phyloP scores from a whole-genome alignment of 129 eudicot genomes.

The Arctium lappa region DNA sequence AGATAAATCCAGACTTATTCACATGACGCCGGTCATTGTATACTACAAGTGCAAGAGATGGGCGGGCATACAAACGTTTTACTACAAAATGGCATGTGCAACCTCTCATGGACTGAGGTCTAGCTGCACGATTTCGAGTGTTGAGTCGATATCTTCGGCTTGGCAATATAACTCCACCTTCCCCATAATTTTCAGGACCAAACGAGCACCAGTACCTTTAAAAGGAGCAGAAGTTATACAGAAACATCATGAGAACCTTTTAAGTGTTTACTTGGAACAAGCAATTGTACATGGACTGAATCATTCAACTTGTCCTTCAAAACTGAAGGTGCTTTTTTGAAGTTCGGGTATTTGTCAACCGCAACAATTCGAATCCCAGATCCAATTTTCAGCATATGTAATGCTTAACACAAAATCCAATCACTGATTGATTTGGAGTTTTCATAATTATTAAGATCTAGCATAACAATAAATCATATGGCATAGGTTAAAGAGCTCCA shows the following conservation, averaged over 20 bases:
- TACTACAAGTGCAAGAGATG: slow-evolving; percentile 66
- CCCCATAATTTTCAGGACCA: slow-evolving; percentile 97
- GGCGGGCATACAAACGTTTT: slow-evolving; percentile 82
- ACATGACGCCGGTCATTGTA: slow-evolving; percentile 85
- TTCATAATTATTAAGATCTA: not conserved
- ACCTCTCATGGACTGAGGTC: slow-evolving; percentile 99
- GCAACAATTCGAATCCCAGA: not conserved
- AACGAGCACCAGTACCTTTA: slow-evolving; percentile 98
- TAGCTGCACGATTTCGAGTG: slow-evolving; percentile 97
- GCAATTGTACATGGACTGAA: not conserved
- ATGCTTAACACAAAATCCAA: not conserved
- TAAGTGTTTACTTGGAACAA: not conserved
- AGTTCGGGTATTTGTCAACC: not conserved
- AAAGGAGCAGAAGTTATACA: not conserved
- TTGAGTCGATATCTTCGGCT: slow-evolving; percentile 88
- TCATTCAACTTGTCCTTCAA: not conserved
- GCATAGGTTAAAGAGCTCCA: not conserved
- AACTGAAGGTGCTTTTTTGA: not conserved
- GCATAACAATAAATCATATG: not conserved
- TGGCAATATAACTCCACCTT: slow-evolving; percentile 87
- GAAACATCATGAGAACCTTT: not conserved
- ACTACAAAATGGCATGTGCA: slow-evolving; percentile 89
- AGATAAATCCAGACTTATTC: slow-evolving; percentile 79
- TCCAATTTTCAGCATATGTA: not conserved
- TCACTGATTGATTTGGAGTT: not conserved